These are phyloP conservation scores for Fusarium beomiforme DNA, from an alignment of 2,329 filamentous ascomycete genomes.

Conservation along the genomic window DNA sequence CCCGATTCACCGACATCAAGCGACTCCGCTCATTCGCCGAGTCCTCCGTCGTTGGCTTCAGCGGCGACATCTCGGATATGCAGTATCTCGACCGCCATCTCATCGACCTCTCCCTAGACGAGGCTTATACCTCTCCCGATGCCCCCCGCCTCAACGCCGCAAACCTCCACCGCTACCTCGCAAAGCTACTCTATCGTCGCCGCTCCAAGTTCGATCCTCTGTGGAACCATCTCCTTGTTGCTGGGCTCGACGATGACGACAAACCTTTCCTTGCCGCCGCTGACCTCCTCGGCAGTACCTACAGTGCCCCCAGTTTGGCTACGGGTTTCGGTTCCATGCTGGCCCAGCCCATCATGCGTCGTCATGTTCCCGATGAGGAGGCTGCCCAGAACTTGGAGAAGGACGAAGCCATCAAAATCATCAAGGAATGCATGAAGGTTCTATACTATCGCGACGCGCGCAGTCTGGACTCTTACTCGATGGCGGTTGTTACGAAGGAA, in stretches of 20 bases:
- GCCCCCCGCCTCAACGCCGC: conserved; percentile 77
- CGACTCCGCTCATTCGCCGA: conserved; percentile 90
- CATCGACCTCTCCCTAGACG: conserved; percentile 84
- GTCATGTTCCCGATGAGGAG: conserved; percentile 84
- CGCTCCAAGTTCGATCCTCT: conserved; percentile 96
- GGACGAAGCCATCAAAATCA: conserved; percentile 81
- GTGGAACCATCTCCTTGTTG: conserved; percentile 95
- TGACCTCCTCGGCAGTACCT: conserved; percentile 93
- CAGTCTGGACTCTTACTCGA: conserved; percentile 89
- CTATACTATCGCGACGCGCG: conserved; percentile 96
- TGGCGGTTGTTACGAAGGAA: conserved; percentile 88
- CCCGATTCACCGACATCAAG: conserved; percentile 96
- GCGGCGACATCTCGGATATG: conserved; percentile 98
- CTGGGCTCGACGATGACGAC: conserved; percentile 81
- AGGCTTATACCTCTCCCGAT: conserved; percentile 75
- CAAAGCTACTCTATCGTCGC: conserved; percentile 95
- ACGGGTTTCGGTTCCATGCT: conserved; percentile 95
- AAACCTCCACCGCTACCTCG: conserved; percentile 95
- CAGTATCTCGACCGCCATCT: conserved; percentile 96
- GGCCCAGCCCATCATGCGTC: conserved; percentile 90
- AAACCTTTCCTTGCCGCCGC: conserved; percentile 91
- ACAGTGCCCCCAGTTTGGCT: conserved; percentile 85
- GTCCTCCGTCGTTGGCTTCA: conserved; percentile 88
- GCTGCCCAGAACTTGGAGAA: conserved; percentile 75
- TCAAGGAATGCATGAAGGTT: conserved; percentile 98